Conservation (phyloP, 1,139 yeast species). For the Yamadazyma atlantica region DNA sequence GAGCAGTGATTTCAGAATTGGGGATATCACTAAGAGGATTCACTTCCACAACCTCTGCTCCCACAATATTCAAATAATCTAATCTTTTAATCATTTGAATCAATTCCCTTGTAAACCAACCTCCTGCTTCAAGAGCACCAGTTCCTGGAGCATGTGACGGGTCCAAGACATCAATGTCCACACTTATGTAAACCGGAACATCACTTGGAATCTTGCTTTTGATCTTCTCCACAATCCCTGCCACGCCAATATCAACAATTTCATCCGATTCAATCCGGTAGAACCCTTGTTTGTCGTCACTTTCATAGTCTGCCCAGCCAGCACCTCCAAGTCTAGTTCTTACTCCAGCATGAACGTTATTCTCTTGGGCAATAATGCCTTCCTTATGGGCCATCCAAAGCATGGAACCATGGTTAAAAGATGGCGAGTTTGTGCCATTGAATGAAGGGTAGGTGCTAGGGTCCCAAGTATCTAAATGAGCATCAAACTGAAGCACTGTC, state of each 20-base stretch:
- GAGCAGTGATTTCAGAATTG: constrained; percentile 10
- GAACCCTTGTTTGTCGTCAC: constrained; percentile 15
- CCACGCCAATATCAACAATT: constrained; percentile 16
- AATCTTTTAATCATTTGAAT: constrained; percentile 43
- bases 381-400: constrained; percentile 18
- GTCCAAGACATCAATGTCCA: constrained; percentile 53
- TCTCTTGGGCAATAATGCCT: constrained; percentile 13
- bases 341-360: constrained; percentile 34
- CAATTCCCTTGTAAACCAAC: constrained; percentile 47
- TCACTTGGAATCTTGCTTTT: constrained; percentile 13
- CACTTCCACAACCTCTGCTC: constrained; percentile 55
- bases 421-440: constrained; percentile 13
- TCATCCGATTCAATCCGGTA: constrained; percentile 16
- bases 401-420: constrained; percentile 17
- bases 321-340: constrained; percentile 22
- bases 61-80: constrained; percentile 44
- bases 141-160: constrained; percentile 52
- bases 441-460: constrained; percentile 14
- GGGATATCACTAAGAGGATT: constrained; percentile 2
- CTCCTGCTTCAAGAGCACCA: constrained; percentile 54
- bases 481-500: constrained; percentile 17
- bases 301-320: constrained; percentile 17
- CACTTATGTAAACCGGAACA: constrained; percentile 44
- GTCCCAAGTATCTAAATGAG: constrained; percentile 18
- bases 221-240: constrained; percentile 14